phyloP scores from a whole-genome alignment of 371 early-diverging fungal genomes.

The Mortierella sp. region DNA sequence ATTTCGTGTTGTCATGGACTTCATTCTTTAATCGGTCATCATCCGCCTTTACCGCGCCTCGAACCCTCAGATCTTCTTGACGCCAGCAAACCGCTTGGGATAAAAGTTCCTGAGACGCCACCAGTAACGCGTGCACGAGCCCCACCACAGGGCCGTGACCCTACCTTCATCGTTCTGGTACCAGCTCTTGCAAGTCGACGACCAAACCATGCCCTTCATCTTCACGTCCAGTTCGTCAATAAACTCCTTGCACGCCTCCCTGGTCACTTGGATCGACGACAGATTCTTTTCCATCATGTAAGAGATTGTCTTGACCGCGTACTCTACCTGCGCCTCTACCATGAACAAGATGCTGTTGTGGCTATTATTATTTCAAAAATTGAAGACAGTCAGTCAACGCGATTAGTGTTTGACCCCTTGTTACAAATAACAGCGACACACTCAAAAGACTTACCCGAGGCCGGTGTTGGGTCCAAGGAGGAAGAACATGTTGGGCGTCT shows the following conservation, averaged over 20 bases:
- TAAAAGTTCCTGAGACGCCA: slow-evolving; percentile 31
- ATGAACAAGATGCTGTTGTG: slow-evolving; percentile 38
- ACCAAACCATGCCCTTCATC: slow-evolving; percentile 54
- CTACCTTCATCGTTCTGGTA: slow-evolving; percentile 31
- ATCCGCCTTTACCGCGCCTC: background rate
- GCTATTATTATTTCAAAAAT: background rate
- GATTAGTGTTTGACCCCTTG: background rate
- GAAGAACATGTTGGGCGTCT: slow-evolving; percentile 60
- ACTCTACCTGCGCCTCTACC: slow-evolving; percentile 38
- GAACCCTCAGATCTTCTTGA: slow-evolving; percentile 1
- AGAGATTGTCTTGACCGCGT: slow-evolving; percentile 20
- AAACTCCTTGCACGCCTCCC: slow-evolving; percentile 28
- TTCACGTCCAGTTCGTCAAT: slow-evolving; percentile 33
- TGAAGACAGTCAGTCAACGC: background rate
- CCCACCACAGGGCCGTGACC: slow-evolving; percentile 35
- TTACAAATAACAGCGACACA: background rate
- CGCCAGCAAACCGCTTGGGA: slow-evolving; percentile 19
- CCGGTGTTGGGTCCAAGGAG: slow-evolving; percentile 34
- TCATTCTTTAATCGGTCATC: background rate
- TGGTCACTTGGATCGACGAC: slow-evolving; percentile 35
- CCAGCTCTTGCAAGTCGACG: slow-evolving; percentile 31
- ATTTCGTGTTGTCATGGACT: background rate
- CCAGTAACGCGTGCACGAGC: slow-evolving; percentile 17
- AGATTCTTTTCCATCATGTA: slow-evolving; percentile 28
- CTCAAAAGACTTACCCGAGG: background rate